These are phyloP conservation scores for Xylariaceae sp. DNA, from an alignment of 2,329 filamentous ascomycete species.

Conservation along the genomic window DNA sequence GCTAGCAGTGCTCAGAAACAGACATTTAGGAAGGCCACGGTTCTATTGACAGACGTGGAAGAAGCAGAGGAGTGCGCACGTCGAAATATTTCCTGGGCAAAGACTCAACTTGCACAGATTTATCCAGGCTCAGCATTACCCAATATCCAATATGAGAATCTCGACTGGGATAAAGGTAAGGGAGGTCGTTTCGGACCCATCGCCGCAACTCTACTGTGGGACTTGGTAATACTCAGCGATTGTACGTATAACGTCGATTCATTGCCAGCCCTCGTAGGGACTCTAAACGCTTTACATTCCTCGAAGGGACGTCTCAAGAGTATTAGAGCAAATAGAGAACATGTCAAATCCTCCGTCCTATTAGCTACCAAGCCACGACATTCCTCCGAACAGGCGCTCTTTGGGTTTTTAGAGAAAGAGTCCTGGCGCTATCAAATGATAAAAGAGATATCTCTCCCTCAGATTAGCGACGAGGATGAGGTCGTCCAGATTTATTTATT, in stretches of 20 bases:
- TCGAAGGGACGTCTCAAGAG: slow-evolving; percentile 25
- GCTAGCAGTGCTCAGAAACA: slow-evolving; percentile 18
- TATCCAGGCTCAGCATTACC: neutral
- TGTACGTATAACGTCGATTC: slow-evolving; percentile 60
- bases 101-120: slow-evolving; percentile 4
- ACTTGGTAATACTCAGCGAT: slow-evolving; percentile 54
- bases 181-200: slow-evolving; percentile 41
- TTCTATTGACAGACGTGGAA: slow-evolving; percentile 53
- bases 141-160: slow-evolving; percentile 46
- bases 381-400: slow-evolving; percentile 47
- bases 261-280: slow-evolving; percentile 50
- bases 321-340: neutral
- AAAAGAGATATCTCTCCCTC: slow-evolving; percentile 42
- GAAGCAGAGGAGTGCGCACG: slow-evolving; percentile 49
- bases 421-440: slow-evolving; percentile 44
- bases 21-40: slow-evolving; percentile 18
- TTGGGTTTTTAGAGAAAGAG: slow-evolving; percentile 41
- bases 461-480: slow-evolving; percentile 42
- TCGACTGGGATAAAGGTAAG: slow-evolving; percentile 54
- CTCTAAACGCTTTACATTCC: slow-evolving; percentile 46
- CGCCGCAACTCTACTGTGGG: slow-evolving; percentile 42
- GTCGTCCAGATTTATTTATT: slow-evolving; percentile 52
- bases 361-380: slow-evolving; percentile 56
- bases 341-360: slow-evolving; percentile 40
- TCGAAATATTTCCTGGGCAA: slow-evolving; percentile 41